Evolutionary conservation across 2,329 filamentous ascomycete genomes (phyloP).

Genomic region (Xylariaceae sp.): DNA sequence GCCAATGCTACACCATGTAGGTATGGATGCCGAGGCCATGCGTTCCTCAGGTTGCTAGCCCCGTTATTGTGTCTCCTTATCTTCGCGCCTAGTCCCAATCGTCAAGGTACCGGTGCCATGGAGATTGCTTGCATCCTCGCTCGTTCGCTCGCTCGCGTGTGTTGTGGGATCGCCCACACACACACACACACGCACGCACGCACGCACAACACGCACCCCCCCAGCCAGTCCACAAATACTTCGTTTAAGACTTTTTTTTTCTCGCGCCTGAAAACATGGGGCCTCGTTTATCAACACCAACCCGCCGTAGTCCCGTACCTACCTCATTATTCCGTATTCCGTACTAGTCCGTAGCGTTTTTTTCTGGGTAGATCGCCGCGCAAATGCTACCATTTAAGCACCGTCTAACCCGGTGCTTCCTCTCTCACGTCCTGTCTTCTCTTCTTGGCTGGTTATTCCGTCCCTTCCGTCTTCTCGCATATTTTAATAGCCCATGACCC

Average conservation of each 20-base stretch:
- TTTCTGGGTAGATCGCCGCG: background rate
- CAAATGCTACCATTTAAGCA: conserved; percentile 3
- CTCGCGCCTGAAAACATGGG: background rate
- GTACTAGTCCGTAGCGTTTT: background rate
- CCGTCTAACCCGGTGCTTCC: conserved; percentile 4
- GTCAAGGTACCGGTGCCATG: background rate
- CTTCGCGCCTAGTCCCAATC: background rate
- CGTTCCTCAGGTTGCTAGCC: conserved; percentile 3
- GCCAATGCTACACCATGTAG: conserved; percentile 3
- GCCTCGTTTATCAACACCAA: background rate
- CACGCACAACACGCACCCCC: background rate
- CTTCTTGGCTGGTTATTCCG: background rate
- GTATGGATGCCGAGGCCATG: conserved; percentile 1
- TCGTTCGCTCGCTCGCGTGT: background rate
- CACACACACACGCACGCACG: background rate
- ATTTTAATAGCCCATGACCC: background rate
- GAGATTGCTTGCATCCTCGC: conserved; percentile 12
- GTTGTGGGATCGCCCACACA: background rate
- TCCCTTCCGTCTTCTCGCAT: conserved; percentile 3
- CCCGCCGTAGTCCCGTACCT: background rate
- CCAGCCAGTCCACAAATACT: background rate
- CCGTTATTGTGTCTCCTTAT: conserved; percentile 18
- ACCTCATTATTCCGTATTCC: background rate
- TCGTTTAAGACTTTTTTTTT: background rate
- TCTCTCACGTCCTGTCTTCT: conserved; percentile 1